Conservation (phyloP, 805 yeast genomes). For the Candida ovalis region DNA sequence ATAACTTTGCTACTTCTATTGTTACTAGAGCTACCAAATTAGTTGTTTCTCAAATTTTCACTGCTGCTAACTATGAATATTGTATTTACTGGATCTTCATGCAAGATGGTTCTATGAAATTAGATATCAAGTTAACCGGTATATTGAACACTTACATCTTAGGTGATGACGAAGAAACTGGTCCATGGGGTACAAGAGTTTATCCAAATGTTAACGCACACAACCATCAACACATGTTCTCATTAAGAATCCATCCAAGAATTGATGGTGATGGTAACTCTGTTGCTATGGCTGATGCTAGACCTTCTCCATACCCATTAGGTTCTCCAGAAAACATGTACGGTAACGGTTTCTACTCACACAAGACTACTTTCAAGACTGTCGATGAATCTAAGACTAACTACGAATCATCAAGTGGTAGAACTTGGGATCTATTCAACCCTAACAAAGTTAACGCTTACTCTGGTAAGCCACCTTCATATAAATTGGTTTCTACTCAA, state of each 20-base stretch:
- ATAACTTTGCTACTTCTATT: slow-evolving; percentile 67
- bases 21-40: slow-evolving; percentile 73
- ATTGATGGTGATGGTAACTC: slow-evolving; percentile 79
- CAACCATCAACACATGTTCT: slow-evolving; percentile 81
- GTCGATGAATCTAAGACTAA: slow-evolving; percentile 63
- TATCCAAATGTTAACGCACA: slow-evolving; percentile 81
- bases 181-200: slow-evolving; percentile 78
- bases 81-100: slow-evolving; percentile 79
- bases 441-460: slow-evolving; percentile 62
- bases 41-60: slow-evolving; percentile 74
- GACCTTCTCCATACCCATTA: slow-evolving; percentile 51
- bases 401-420: slow-evolving; percentile 56
- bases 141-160: slow-evolving; percentile 70
- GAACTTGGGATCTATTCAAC: slow-evolving; percentile 77
- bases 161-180: slow-evolving; percentile 60
- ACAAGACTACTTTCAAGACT: slow-evolving; percentile 64
- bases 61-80: slow-evolving; percentile 85
- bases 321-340: slow-evolving; percentile 71
- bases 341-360: slow-evolving; percentile 72
- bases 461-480: slow-evolving; percentile 73
- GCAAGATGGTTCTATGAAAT: slow-evolving; percentile 80
- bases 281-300: slow-evolving; percentile 64
- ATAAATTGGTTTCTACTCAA: slow-evolving; percentile 73
- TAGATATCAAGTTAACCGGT: slow-evolving; percentile 79
- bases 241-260: slow-evolving; percentile 76